A percentile compares a stretch with the other conserved stretches of the same genome.
Conservation (phyloP, 2,329 filamentous ascomycete species). For the Fonsecaea nubica region DNA sequence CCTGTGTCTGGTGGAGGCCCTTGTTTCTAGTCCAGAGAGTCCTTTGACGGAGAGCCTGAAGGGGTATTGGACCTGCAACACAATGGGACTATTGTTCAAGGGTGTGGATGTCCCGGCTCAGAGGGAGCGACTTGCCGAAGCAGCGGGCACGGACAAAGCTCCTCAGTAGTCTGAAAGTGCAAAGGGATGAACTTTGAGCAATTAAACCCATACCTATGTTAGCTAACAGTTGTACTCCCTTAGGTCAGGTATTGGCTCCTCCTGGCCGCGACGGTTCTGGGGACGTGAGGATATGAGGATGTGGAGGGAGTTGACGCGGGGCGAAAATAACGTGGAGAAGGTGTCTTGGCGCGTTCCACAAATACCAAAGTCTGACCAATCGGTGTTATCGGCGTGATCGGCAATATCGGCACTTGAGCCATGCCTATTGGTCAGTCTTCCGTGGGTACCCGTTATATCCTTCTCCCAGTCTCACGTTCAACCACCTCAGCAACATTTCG, state of each 20-base stretch:
- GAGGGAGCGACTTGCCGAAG: not conserved
- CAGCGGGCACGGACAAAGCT: not conserved
- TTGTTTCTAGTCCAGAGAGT: not conserved
- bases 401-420: not conserved
- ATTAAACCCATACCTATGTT: not conserved
- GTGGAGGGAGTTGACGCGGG: constrained; percentile 2
- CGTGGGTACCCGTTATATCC: no score
- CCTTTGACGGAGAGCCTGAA: not conserved
- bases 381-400: not conserved
- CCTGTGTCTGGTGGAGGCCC: no score
- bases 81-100: not conserved
- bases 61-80: no score
- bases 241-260: not conserved
- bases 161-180: not conserved
- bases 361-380: not conserved
- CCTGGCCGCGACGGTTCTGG: not conserved
- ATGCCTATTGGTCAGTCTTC: not conserved
- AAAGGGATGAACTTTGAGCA: not conserved
- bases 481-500: not conserved
- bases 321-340: not conserved
- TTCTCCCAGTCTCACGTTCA: not conserved
- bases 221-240: not conserved
- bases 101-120: not conserved
- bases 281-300: not conserved
- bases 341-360: not conserved